Base-by-base conservation (phyloP, 495 filamentous ascomycete genomes). In the Aspergillus sclerotioniger region DNA sequence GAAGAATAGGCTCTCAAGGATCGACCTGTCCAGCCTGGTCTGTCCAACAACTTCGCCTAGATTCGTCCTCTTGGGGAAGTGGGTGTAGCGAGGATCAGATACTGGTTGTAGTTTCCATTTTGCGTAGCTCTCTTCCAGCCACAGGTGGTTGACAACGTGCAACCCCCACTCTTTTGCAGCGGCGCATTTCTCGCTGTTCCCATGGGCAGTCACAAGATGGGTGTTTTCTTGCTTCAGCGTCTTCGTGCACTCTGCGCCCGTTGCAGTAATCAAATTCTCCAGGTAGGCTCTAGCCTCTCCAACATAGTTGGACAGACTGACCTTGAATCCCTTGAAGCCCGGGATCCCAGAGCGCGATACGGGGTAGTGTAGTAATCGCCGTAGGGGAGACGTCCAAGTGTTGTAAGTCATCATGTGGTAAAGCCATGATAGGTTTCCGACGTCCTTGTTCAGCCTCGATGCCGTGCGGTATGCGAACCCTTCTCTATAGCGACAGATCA, bases 41-140 rank as follows among this genome's bases (percentile, higher is more conserved):
- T 96, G 88, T 33, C 94, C 94, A 57, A 94, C 88, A 58, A 98
- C 82, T 68, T 98, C 94, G 31, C 91, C 88, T 17, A 99, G 79
- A 66, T 99, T 97, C 3, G 95, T 98, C 52, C 90, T 80, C 8
- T 78, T 76, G 15, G 94, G 95, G 65, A 97, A 99, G 62, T 87
- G 80, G 1, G 78, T 89, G 66, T 96, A 98, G 51, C 86, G 84
- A 0, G 79, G 76, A 56, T 89, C 80, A 2, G 87, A 83, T 4
- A 91, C 64, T 1, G 79, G 79, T 63, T 88, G 86, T 39, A 85
- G 69, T 65, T 88, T 76, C 79, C 91, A 96, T 66, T 86, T 89
- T 6, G 92, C 90, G 67, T 98, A 99, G 71, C 91, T 92, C 62
- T 99, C 95, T 68, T 99, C 94, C 46, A 99, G 81, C 94, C 94